phyloP scores from a whole-genome alignment of 495 filamentous ascomycete genomes.

The Articulospora tetracladia region DNA sequence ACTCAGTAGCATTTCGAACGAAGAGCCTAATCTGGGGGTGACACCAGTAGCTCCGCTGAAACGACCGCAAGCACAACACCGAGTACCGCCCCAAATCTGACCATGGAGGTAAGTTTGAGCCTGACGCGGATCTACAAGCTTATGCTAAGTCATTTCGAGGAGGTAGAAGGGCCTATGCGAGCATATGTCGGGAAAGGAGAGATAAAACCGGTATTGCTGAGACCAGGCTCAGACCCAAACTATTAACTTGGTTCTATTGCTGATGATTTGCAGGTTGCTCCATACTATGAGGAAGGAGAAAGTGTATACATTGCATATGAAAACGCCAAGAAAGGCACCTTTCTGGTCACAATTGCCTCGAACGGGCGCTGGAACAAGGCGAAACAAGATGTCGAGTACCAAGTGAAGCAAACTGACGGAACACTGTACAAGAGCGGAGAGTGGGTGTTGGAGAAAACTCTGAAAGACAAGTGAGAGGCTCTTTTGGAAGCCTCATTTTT shows the following conservation, averaged over 20 bases:
- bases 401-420: slow-evolving; percentile 2
- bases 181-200: neutral
- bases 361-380: neutral
- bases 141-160: neutral
- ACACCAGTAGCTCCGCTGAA: neutral
- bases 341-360: neutral
- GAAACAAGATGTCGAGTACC: slow-evolving; percentile 1
- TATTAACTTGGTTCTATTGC: neutral
- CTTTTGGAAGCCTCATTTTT: neutral
- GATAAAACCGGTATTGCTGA: neutral
- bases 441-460: neutral
- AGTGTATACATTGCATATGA: neutral
- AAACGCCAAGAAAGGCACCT: neutral
- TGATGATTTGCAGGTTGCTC: neutral
- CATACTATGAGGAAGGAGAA: neutral
- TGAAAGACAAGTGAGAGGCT: neutral
- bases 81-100: neutral
- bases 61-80: neutral
- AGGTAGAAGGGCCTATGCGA: neutral
- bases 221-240: neutral
- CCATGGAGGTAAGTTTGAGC: neutral
- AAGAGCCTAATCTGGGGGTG: neutral
- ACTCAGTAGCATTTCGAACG: neutral
- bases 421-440: neutral
- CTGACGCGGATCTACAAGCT: neutral